A percentile compares a stretch with the other conserved stretches of the same genome.
phyloP scores from a whole-genome alignment of 139 green algal species.

The Chlamydomonas asymmetrica region DNA sequence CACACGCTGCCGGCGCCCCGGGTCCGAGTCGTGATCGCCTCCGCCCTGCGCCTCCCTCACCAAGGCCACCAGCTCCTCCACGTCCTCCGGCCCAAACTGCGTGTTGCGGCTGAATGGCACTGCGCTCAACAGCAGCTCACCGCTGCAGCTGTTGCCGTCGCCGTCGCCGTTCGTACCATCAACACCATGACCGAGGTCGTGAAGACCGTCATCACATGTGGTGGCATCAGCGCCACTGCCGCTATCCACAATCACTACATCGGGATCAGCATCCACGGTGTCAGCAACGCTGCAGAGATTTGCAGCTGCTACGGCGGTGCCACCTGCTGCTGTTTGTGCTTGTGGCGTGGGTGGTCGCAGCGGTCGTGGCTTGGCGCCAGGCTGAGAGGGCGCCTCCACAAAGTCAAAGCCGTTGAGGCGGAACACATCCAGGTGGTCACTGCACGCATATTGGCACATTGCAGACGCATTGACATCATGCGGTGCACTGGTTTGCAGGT shows the following conservation, averaged over 20 bases:
- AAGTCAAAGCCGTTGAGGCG: constrained; percentile 92
- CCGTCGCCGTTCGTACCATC: not conserved
- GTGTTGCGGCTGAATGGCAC: constrained; percentile 62
- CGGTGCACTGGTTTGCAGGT: no score
- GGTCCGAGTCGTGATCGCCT: no score
- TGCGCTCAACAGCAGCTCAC: constrained; percentile 49
- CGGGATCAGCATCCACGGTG: no score
- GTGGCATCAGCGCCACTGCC: not conserved
- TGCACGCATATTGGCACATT: no score
- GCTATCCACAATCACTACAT: not conserved
- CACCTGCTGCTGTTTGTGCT: not conserved
- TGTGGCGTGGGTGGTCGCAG: no score
- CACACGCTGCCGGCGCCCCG: constrained; percentile 58
- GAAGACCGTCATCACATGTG: no score
- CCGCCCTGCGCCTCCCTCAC: not conserved
- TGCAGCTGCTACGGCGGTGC: not conserved
- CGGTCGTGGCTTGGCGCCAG: not conserved
- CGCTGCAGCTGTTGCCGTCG: constrained; percentile 12
- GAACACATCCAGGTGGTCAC: constrained; percentile 77
- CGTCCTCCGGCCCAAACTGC: constrained; percentile 30
- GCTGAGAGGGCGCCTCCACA: constrained; percentile 39
- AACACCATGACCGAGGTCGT: no score
- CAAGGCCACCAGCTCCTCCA: constrained; percentile 41
- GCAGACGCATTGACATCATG: no score
- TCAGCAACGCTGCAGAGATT: not conserved